Evolutionary conservation across 148 eudicot species (phyloP).

Genomic region (Euryodendron excelsum): DNA sequence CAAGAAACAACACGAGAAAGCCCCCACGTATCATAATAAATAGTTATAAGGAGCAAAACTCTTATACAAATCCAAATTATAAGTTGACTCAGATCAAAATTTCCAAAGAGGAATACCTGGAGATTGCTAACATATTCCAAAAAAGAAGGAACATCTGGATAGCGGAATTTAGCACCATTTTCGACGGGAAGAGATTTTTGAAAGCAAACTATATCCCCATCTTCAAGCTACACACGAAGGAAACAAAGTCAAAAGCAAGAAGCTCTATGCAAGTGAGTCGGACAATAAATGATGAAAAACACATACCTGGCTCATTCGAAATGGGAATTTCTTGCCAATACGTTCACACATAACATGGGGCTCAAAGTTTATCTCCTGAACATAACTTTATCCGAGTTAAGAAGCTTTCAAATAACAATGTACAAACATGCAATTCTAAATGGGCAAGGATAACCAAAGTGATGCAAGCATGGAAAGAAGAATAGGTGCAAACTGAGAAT

Average conservation of each 20-base stretch:
- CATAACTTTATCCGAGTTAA: background rate
- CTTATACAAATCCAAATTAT: too few species aligned
- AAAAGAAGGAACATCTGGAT: slow-evolving; percentile 38
- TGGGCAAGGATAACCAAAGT: too few species aligned
- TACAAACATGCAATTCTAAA: too few species aligned
- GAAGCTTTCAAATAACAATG: background rate
- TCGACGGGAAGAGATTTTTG: slow-evolving; percentile 29
- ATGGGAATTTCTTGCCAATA: slow-evolving; percentile 30
- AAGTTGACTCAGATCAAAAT: too few species aligned
- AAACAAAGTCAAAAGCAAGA: background rate
- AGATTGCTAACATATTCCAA: slow-evolving; percentile 36
- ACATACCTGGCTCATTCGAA: slow-evolving; percentile 36
- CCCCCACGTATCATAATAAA: too few species aligned
- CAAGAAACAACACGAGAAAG: too few species aligned
- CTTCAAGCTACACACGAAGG: slow-evolving; percentile 28
- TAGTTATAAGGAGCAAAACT: too few species aligned
- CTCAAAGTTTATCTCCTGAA: slow-evolving; percentile 41
- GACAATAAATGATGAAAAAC: background rate
- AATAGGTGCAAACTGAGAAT: too few species aligned
- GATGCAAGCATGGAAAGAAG: too few species aligned
- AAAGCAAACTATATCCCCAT: slow-evolving; percentile 38
- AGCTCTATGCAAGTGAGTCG: background rate
- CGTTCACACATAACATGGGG: slow-evolving; percentile 41
- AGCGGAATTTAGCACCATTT: slow-evolving; percentile 22
- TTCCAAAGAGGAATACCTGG: slow-evolving; percentile 20